A percentile compares a stretch with the other conserved stretches of the same genome.
Evolutionary conservation across 2,329 filamentous ascomycete genomes (phyloP).

Genomic region (Corynespora cassiicola): DNA sequence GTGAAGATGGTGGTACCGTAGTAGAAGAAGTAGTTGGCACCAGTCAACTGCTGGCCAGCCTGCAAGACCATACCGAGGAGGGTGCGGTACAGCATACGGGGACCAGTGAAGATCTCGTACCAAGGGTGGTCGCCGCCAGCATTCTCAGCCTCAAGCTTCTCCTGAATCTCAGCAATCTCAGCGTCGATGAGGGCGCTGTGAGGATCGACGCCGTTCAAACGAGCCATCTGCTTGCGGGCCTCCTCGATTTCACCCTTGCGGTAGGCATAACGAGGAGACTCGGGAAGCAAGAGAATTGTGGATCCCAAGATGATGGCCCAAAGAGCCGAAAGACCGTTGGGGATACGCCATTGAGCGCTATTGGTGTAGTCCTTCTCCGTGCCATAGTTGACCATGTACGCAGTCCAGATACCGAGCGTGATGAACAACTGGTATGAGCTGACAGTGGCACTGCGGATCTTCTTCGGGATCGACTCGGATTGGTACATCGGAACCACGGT

Average conservation of each 20-base stretch:
- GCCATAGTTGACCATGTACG: conserved; percentile 63
- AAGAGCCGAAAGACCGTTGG: conserved; percentile 65
- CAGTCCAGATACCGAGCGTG: conserved; percentile 69
- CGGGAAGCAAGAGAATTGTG: conserved; percentile 62
- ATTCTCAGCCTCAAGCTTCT: conserved; percentile 62
- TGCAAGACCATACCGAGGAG: conserved; percentile 68
- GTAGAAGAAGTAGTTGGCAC: conserved; percentile 72
- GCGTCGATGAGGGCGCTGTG: conserved; percentile 61
- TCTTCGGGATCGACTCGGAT: conserved; percentile 68
- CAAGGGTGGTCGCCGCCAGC: conserved; percentile 42
- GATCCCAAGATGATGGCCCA: conserved; percentile 61
- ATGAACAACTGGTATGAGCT: conserved; percentile 72
- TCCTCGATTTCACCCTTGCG: conserved; percentile 59
- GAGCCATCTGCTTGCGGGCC: conserved; percentile 59
- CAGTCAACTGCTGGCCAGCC: conserved; percentile 72
- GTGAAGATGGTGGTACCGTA: conserved; percentile 56
- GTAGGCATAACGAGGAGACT: conserved; percentile 65
- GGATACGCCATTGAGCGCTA: conserved; percentile 67
- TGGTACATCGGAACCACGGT: conserved; percentile 68
- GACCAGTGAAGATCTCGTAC: conserved; percentile 69
- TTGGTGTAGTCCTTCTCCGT: conserved; percentile 58
- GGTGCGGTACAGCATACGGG: conserved; percentile 72
- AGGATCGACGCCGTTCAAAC: conserved; percentile 61
- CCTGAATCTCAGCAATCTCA: conserved; percentile 63
- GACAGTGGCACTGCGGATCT: conserved; percentile 69